Evolutionary conservation across 2,329 filamentous ascomycete species (phyloP), one percentile per base, ranked within the genome.

Genomic region (Paecilomyces sp.): DNA sequence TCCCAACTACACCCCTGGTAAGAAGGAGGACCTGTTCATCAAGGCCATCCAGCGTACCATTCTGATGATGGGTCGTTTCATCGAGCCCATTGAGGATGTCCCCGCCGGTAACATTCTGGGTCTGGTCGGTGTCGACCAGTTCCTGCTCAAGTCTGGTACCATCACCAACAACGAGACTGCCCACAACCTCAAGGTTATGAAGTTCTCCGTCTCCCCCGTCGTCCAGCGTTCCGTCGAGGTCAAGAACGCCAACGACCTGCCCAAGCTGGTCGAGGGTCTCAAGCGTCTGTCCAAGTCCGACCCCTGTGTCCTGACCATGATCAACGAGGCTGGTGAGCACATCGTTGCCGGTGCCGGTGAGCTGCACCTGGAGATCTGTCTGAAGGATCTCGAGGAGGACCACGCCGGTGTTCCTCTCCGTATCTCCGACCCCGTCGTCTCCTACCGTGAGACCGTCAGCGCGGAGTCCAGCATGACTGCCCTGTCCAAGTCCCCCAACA

Each of bases 161-260:
- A 90, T 99, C 73, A 96, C 92, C 81, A 97, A 93, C 78, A 88
- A 85, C 77, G 94, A 99, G 70, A 95, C 91, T 68, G 93, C 94
- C 78, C 94, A 99, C 89, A 99, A 99, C 89, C 84, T 99, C 75
- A 97, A 97, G 89, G 94, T 99, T 83, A 99, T 99, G 94, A 97
- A 97, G 86, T 99, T 99, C 90, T 99, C 94, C 76, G 94, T 99
- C 79, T 97, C 94, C 63, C 94, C 94, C 73, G 94, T 99, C 82
- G 94, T 99, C 69, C 93, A 90, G 83, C 93, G 93, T 71, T 96
- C 94, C 80, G 94, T 99, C 75, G 91, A 97, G 83, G 93, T 97
- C 85, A 97, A 97, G 91, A 99, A 99, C 83, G 94, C 94, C 75
- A 92, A 96, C 84, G 94, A 99, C 86, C 88, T 99, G 67, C 94